Conservation (phyloP, 306 rosid genomes). For the Trifolium subterraneum region DNA sequence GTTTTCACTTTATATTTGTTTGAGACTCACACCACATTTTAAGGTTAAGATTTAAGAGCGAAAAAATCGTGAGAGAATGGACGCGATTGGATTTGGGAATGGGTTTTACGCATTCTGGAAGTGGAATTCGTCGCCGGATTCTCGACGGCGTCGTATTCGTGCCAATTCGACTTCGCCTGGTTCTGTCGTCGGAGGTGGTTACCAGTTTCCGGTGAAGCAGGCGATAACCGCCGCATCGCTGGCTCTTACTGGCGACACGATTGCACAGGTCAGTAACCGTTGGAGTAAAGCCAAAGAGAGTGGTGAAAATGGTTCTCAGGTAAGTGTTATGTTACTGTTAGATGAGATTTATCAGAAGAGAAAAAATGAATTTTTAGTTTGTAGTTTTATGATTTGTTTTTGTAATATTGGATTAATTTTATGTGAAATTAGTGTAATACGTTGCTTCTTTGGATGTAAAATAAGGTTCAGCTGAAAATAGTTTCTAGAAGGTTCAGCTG, state of each 20-base stretch:
- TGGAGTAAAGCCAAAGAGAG: slow-evolving; percentile 46
- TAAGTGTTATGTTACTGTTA: slow-evolving; percentile 13
- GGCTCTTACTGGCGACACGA: slow-evolving; percentile 55
- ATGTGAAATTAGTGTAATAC: neutral
- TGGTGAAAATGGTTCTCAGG: slow-evolving; percentile 48
- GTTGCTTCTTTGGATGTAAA: slow-evolving; percentile 21
- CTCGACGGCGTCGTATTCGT: slow-evolving; percentile 46
- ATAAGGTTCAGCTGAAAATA: neutral
- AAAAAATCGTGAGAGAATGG: slow-evolving; percentile 51
- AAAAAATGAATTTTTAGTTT: neutral
- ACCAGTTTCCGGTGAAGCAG: slow-evolving; percentile 75
- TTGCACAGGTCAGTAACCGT: slow-evolving; percentile 53
- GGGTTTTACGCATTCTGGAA: slow-evolving; percentile 71
- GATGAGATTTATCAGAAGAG: neutral
- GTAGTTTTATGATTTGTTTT: neutral
- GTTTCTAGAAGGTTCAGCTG: neutral
- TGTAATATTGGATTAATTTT: neutral
- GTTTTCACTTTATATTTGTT: slow-evolving; percentile 22
- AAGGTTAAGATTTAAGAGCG: neutral
- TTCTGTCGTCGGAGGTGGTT: slow-evolving; percentile 58
- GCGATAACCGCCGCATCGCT: slow-evolving; percentile 75
- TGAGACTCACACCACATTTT: neutral
- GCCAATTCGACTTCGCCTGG: slow-evolving; percentile 56
- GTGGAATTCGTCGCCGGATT: slow-evolving; percentile 52
- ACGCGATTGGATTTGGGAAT: slow-evolving; percentile 55